Percentiles rank a stretch among this genome's conserved stretches.
Evolutionary conservation across 129 eudicot genomes (phyloP).

Genomic region (Saussurea involucrata): DNA sequence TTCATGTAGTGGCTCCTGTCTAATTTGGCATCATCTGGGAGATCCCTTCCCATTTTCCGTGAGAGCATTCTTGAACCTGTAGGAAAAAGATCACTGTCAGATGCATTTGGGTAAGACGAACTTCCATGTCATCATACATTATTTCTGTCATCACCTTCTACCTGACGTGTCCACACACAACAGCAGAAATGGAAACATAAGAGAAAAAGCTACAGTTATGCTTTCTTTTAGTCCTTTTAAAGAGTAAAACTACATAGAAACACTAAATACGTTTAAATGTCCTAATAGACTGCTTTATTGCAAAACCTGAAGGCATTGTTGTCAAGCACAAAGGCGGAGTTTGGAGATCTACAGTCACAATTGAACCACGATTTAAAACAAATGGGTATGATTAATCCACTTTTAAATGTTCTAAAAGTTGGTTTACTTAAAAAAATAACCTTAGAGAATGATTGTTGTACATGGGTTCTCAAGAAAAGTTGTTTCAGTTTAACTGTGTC

Average conservation of each 20-base stretch:
- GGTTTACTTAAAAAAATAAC: background rate
- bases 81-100: constrained; percentile 61
- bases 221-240: background rate
- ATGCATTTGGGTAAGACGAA: constrained; percentile 49
- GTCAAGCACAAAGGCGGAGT: constrained; percentile 58
- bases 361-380: constrained; percentile 58
- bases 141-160: background rate
- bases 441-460: constrained; percentile 4
- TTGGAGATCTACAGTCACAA: constrained; percentile 60
- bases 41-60: constrained; percentile 56
- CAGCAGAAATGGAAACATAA: constrained; percentile 31
- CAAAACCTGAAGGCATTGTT: constrained; percentile 63
- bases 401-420: background rate
- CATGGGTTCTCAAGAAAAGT: constrained; percentile 42
- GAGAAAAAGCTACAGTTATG: constrained; percentile 68
- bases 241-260: background rate
- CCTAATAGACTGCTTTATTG: constrained; percentile 13
- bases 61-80: constrained; percentile 69
- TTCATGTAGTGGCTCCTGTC: constrained; percentile 86
- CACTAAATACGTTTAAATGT: background rate
- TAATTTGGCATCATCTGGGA: constrained; percentile 80
- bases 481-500: constrained; percentile 67
- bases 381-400: constrained; percentile 45
- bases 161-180: background rate
- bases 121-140: constrained; percentile 3